Percentiles rank a stretch among this genome's conserved stretches.
These are phyloP conservation scores for Phaeosphaeria sp. DNA, from an alignment of 2,329 filamentous ascomycete genomes.

Conservation along the genomic window DNA sequence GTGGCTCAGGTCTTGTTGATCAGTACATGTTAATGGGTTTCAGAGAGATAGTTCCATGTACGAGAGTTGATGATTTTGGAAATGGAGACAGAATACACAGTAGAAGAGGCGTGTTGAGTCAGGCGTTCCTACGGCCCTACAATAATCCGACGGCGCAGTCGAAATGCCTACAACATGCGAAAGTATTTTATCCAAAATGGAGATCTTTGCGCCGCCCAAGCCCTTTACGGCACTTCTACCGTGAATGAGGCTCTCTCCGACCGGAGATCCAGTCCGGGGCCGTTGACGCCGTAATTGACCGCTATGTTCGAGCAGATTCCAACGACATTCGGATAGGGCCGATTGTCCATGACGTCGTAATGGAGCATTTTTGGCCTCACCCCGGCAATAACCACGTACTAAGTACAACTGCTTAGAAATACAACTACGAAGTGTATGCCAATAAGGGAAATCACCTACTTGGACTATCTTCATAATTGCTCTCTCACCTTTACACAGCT, in stretches of 20 bases:
- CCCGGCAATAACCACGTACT: not conserved
- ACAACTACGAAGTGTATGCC: no score
- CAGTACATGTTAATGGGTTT: no score
- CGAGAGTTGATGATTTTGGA: no score
- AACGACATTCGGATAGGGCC: not conserved
- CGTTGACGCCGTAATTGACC: not conserved
- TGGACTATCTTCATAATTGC: not conserved
- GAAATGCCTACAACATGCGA: no score
- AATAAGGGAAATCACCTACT: no score
- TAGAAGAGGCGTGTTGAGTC: no score
- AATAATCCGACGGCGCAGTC: not conserved
- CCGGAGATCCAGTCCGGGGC: not conserved
- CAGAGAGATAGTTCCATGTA: no score
- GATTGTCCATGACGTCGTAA: constrained; percentile 5
- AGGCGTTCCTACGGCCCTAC: not conserved
- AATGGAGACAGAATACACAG: no score
- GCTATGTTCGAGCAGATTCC: not conserved
- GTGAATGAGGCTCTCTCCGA: not conserved
- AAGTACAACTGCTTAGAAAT: constrained; percentile 11
- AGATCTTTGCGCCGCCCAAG: no score
- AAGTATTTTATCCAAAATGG: no score
- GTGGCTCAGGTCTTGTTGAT: no score
- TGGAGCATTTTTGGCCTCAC: not conserved
- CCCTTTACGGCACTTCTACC: not conserved
- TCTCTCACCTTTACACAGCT: no score